Conservation (phyloP, 2,329 filamentous ascomycete genomes). For the Pseudofabraea citricarpa region DNA sequence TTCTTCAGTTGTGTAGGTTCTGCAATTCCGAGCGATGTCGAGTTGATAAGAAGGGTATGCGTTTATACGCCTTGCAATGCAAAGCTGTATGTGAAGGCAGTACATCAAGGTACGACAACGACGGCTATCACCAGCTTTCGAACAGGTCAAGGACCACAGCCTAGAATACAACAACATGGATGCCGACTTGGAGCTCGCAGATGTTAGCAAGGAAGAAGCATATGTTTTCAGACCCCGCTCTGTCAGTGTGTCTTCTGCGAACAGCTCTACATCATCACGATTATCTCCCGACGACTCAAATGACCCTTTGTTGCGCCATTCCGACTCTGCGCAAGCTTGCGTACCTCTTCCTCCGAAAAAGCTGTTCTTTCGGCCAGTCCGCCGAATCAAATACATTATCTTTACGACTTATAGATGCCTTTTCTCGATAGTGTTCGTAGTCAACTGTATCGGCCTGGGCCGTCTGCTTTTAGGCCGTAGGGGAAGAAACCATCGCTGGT, state of each 20-base stretch:
- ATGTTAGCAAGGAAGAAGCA: conserved; percentile 1
- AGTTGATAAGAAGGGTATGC: too few species aligned
- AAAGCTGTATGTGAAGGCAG: background rate
- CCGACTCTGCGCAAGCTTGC: background rate
- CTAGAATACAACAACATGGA: background rate
- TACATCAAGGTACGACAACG: background rate
- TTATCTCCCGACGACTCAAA: background rate
- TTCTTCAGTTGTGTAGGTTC: background rate
- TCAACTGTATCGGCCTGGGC: conserved; percentile 39
- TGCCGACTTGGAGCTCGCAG: background rate
- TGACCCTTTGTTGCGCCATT: background rate
- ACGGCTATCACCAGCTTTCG: background rate
- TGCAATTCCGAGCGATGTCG: too few species aligned
- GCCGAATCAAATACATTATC: conserved; percentile 23
- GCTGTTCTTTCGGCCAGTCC: conserved; percentile 1
- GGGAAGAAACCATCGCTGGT: background rate
- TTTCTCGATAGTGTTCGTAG: conserved; percentile 46
- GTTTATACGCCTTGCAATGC: too few species aligned
- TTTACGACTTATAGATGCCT: conserved; percentile 51
- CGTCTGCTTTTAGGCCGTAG: conserved; percentile 26
- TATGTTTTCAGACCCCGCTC: background rate
- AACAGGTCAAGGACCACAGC: conserved; percentile 20
- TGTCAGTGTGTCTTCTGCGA: background rate
- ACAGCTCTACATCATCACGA: background rate
- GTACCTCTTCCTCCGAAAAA: background rate